Evolutionary conservation across 2,329 filamentous ascomycete genomes (phyloP), one percentile per base, ranked within the genome.

Genomic region (Daldinia eschscholtzii): DNA sequence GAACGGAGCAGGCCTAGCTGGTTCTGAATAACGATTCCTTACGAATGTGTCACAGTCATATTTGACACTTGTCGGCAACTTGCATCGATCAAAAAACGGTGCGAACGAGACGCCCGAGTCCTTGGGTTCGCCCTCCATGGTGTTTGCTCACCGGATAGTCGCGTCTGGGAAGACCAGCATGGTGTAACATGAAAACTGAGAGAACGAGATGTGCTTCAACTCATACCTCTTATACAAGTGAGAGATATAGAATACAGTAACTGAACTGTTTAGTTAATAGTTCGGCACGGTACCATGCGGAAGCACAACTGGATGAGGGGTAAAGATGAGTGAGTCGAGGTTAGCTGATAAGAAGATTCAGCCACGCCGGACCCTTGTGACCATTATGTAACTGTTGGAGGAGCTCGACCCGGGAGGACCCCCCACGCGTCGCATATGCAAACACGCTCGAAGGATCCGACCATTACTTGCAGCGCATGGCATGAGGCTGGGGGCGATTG

Each of bases 1-100:
- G 4, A 78, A 78, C 6, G 78, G 71, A 6, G 78, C 77, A 2
- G 81, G 77, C 3, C 71, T 68, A 28, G 83, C 73, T 2, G 72
- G 58, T n/a, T 66, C 68, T 0, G 80, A 77, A 56, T 81, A 83
- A 0, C 70, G 72, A 15, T 74, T 59, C 42, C 63, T 67, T 13
- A 79, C 77, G 55, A 83, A 81, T 2, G 71, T 68, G 59, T 82
- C 75, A 73, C 78, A 78, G 37, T 76, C 71, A 7, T 74, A 65
- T 55, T 74, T 76, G n/a, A 72, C 69, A 13, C 57, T 70, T 13
- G 64, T 4, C 2, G 76, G 70, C 26, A 78, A 67, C n/a, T 72
- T 68, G 59, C 75, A 76, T 39, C 76, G 76, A 20, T 77, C 72
- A 64, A 79, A 78, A 65, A 79, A 78, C 1, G 65, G 64, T 48